Evolutionary conservation across 306 rosid genomes (phyloP).

Genomic region (Chamaecrista fasciculata): DNA sequence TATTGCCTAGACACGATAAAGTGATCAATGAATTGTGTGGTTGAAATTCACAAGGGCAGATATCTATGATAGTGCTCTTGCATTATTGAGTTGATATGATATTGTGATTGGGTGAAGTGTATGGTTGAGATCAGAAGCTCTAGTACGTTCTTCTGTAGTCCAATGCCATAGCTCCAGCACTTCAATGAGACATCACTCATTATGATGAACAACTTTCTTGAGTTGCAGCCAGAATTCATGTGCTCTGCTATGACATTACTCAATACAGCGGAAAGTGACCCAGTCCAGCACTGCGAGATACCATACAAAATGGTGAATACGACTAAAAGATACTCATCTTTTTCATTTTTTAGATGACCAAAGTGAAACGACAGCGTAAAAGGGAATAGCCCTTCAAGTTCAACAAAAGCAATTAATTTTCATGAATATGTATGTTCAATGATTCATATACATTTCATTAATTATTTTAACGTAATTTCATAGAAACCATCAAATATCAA

Average conservation of each 20-base stretch:
- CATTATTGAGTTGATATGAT: constrained; percentile 25
- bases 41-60: not conserved
- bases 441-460: not conserved
- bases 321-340: not conserved
- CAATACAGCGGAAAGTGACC: not conserved
- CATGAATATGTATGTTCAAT: not conserved
- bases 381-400: not conserved
- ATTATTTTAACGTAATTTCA: not conserved
- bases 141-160: constrained; percentile 11
- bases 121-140: constrained; percentile 29
- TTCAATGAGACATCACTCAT: not conserved
- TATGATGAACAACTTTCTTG: not conserved
- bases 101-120: constrained; percentile 14
- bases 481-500: not conserved
- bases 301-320: not conserved
- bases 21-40: not conserved
- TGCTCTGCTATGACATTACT: not conserved
- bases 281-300: not conserved
- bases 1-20: not conserved
- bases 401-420: not conserved
- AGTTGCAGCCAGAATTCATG: not conserved
- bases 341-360: not conserved
- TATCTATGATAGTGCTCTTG: not conserved
- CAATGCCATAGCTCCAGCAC: not conserved
- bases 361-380: not conserved